Evolutionary conservation across 176 grass and related monocot species (phyloP), one percentile per base, ranked within the genome.

Genomic region (Juncus inflexus): DNA sequence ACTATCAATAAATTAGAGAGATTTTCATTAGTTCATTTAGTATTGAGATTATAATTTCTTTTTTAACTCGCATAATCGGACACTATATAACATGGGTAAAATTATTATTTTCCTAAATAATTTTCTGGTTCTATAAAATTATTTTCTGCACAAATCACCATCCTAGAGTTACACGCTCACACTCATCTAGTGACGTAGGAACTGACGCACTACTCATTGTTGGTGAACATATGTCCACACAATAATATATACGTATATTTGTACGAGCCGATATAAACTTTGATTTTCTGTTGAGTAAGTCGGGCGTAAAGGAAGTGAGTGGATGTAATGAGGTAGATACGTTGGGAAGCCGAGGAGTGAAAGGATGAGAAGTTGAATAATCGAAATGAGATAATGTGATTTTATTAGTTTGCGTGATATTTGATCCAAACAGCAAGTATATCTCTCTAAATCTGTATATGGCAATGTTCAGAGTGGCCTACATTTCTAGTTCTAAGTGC

Each of bases 321-420:
- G 28, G 4, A 0, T 6, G 15, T 54, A 54, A 52, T 12, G 59
- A 1, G 3, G 40, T 4, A 3, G 2, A 2, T 13, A 5, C 40
- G 40, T 68, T 68, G 66, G 19, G 50, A 55, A 14, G 38, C 35
- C 11, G 65, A 69, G 10, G 50, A 47, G 45, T 69, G 50, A 69
- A 69, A 52, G 50, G 15, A 9, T 12, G 41, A 8, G 35, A 69
- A 53, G 55, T 10, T 6, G 10, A 37, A 3, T 39, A 55, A 15
- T 40, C 4, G 55, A 40, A 69, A 69, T 13, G 12, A 69, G 65
- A 13, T 40, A 52, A 69, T 37, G 11, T 1, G 35, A 52, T 10
- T 69, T 28, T 69, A 47, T 69, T 55, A 55, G 38, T 69, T 69
- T 40, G 66, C 66, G 66, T 55, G 66, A 69, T 1, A 57, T 57